These are phyloP conservation scores for Podospora anserina DNA, from an alignment of 495 filamentous ascomycete species.

Conservation along the genomic window DNA sequence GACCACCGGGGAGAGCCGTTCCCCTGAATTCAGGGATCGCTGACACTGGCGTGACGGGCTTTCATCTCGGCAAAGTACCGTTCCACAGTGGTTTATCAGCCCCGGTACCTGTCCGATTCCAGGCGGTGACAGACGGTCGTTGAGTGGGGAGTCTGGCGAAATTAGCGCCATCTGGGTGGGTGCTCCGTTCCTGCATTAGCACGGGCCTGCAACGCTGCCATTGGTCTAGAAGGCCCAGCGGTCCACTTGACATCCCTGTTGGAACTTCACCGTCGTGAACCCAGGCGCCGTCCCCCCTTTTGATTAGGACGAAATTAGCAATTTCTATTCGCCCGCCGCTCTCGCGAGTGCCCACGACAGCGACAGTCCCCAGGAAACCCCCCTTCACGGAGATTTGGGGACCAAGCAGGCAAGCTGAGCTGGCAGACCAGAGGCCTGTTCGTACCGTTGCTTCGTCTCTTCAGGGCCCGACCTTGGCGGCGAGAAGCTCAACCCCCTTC, in stretches of 20 bases:
- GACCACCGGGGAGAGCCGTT: background rate
- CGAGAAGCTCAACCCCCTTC: conserved; percentile 11
- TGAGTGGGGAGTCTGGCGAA: conserved; percentile 16
- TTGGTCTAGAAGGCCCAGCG: background rate
- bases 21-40: background rate
- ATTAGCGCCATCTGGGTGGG: conserved; percentile 28
- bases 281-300: conserved; percentile 24
- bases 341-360: background rate
- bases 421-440: conserved; percentile 11
- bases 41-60: conserved; percentile 9
- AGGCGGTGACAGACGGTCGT: conserved; percentile 10
- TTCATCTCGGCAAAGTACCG: conserved; percentile 26
- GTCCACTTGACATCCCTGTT: conserved; percentile 14
- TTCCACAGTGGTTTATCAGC: conserved; percentile 18
- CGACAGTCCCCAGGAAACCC: conserved; percentile 5
- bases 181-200: conserved; percentile 27
- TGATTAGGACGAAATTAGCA: conserved; percentile 37
- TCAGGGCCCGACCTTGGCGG: conserved; percentile 18
- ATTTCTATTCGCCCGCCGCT: conserved; percentile 34
- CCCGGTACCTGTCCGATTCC: conserved; percentile 6
- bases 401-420: conserved; percentile 18
- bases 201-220: background rate
- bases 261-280: conserved; percentile 1
- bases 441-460: conserved; percentile 15
- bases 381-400: conserved; percentile 33